A percentile compares a stretch with the other conserved stretches of the same genome.
These are phyloP conservation scores for Epicoccum sorghinum DNA, from an alignment of 2,329 filamentous ascomycete species.

Conservation along the genomic window DNA sequence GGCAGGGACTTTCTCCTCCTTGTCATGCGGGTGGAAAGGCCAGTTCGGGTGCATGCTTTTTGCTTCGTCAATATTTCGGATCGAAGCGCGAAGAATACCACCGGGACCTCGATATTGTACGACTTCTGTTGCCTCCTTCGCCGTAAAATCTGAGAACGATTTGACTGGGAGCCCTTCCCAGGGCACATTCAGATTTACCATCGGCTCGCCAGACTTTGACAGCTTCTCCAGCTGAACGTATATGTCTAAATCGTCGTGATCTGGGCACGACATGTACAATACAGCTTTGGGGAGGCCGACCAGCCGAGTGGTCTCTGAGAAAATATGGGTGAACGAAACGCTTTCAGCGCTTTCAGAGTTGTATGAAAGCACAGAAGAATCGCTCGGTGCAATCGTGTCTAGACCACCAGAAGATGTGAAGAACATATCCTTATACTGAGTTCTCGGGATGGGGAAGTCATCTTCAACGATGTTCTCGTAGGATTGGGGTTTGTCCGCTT, in stretches of 20 bases:
- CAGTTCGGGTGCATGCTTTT: conserved; percentile 34
- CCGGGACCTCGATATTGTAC: background rate
- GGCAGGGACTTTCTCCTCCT: background rate
- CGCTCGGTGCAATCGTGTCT: background rate
- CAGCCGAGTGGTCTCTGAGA: conserved; percentile 38
- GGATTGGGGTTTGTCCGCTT: background rate
- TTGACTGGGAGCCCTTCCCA: background rate
- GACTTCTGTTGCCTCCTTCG: background rate
- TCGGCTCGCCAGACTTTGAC: conserved; percentile 49
- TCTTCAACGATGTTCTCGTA: background rate
- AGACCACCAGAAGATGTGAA: background rate
- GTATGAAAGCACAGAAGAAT: background rate
- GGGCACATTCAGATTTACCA: conserved; percentile 54
- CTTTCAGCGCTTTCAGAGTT: background rate
- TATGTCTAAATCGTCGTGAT: conserved; percentile 53
- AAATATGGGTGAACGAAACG: background rate
- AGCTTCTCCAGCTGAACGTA: conserved; percentile 54
- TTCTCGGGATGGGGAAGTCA: background rate
- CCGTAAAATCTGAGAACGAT: background rate
- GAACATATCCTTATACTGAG: background rate
- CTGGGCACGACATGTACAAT: conserved; percentile 53
- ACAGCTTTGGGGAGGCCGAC: conserved; percentile 56
- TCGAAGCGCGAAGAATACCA: background rate
- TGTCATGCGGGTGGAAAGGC: background rate
- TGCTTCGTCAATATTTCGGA: background rate